These are phyloP conservation scores for Botrytis aclada DNA, from an alignment of 2,329 filamentous ascomycete species.

Conservation along the genomic window DNA sequence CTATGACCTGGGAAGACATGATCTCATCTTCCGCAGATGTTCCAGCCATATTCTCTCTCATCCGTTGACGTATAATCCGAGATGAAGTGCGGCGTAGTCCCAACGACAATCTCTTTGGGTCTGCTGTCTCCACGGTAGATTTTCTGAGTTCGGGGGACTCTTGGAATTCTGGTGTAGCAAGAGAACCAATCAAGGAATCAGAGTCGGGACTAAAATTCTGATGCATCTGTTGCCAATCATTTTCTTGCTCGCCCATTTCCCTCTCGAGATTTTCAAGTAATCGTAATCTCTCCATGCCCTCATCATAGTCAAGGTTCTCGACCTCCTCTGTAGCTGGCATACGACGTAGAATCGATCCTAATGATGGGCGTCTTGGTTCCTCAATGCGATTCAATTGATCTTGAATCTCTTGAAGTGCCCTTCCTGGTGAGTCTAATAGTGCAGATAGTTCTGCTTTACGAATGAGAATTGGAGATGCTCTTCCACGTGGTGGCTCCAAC, in stretches of 20 bases:
- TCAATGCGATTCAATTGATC: constrained; percentile 36
- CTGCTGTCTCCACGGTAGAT: neutral
- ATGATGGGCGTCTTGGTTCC: constrained; percentile 31
- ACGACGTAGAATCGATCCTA: constrained; percentile 31
- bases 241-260: constrained; percentile 60
- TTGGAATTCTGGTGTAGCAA: constrained; percentile 28
- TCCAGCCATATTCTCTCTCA: constrained; percentile 37
- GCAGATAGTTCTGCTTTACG: constrained; percentile 37
- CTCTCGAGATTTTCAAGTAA: constrained; percentile 58
- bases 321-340: constrained; percentile 24
- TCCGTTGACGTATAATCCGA: constrained; percentile 41
- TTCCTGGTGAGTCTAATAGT: constrained; percentile 32
- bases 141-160: constrained; percentile 31
- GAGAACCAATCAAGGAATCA: constrained; percentile 29
- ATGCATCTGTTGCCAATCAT: constrained; percentile 58
- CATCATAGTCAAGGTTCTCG: constrained; percentile 15
- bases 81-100: constrained; percentile 41
- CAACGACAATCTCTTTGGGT: constrained; percentile 40
- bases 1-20: constrained; percentile 32
- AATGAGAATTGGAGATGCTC: constrained; percentile 45
- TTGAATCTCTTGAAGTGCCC: constrained; percentile 35
- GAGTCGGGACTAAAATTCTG: constrained; percentile 45
- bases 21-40: constrained; percentile 34
- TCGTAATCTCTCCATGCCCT: constrained; percentile 25
- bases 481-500: constrained; percentile 43